Base-by-base conservation (phyloP, 345 rosid genomes). In the Gossypium turneri region DNA sequence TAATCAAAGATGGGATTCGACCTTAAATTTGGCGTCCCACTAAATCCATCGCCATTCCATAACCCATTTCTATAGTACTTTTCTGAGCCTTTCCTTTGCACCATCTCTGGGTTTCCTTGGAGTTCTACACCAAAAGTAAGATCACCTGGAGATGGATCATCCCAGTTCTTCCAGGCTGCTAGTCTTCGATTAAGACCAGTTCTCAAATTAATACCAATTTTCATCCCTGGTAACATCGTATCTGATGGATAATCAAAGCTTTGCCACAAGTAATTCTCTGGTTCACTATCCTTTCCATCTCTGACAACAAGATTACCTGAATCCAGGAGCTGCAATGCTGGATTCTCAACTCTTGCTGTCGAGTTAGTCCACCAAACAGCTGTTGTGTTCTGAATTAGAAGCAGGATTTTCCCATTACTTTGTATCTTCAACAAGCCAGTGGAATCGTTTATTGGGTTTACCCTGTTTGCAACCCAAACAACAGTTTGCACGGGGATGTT, bases 231-330 rank as follows among this genome's bases (percentile, higher is more conserved):
- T 17, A 88, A 76, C 43, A 85, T 7, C 20, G 87, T 83, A 73
- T 86, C 78, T 9, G 83, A 51, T 7, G 85, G 88, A 73, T 80
- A 48, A 75, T 88, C 92, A 60, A 86, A 88, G 61, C 89, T 86
- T 74, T 86, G 88, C 92, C 90, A 86, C 10, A 86, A 38, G 27
- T 53, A 73, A 68, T 66, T 50, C 5, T 3, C 61, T 1, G 43
- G 44, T 27, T 24, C 41, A 44, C 22, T 62, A 10, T 22, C 24
- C 10, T 43, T 70, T 25, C 73, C 79, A 13, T 82, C 81, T 61
- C 79, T 61, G 0, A 85, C 56, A 34, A 86, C 80, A 1, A 88
- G 80, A 63, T 85, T 86, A 16, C 90, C 92, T 0, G 84, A 27
- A 56, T 63, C 52, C 52, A 74, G 70, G 22, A 74, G 70, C 60